Evolutionary conservation across 2,329 filamentous ascomycete genomes (phyloP).

Genomic region (Claviceps monticola): DNA sequence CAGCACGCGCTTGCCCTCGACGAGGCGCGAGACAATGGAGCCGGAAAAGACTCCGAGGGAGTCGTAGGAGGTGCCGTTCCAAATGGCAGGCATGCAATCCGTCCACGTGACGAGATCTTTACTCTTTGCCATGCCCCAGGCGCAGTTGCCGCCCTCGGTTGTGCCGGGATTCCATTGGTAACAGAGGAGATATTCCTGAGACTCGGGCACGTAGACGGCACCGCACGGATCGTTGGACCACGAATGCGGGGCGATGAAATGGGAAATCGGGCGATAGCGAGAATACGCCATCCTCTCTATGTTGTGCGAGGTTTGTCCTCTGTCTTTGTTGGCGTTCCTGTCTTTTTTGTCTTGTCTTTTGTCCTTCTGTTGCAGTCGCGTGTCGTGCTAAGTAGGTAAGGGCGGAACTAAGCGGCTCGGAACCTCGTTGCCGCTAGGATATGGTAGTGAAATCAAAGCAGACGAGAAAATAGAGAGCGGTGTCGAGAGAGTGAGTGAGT

Average conservation of each 20-base stretch:
- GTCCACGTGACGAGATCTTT: conserved; percentile 25
- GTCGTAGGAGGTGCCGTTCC: conserved; percentile 22
- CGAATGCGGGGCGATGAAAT: conserved; percentile 24
- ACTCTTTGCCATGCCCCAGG: conserved; percentile 21
- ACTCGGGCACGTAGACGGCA: conserved; percentile 27
- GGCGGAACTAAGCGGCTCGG: too few relatives aligned
- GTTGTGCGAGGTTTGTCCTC: not conserved
- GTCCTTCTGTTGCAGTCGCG: not conserved
- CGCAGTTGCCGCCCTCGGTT: conserved; percentile 13
- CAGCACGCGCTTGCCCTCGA: conserved; percentile 19
- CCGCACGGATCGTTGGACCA: conserved; percentile 28
- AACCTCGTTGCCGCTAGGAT: too few relatives aligned
- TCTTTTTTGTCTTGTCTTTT: not conserved
- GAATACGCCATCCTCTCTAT: conserved; percentile 1
- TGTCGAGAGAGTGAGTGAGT: not conserved
- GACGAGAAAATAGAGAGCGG: too few relatives aligned
- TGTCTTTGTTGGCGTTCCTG: not conserved
- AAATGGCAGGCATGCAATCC: conserved; percentile 8
- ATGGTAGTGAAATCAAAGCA: too few relatives aligned
- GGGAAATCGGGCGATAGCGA: conserved; percentile 10
- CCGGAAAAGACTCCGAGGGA: conserved; percentile 29
- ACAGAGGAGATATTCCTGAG: conserved; percentile 27
- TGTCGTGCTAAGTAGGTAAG: too few relatives aligned
- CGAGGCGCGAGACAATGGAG: conserved; percentile 25
- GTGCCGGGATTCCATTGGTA: conserved; percentile 19